Percentiles rank a stretch among this genome's conserved stretches.
phyloP scores from a whole-genome alignment of 345 rosid species.

The Nephelium lappaceum region DNA sequence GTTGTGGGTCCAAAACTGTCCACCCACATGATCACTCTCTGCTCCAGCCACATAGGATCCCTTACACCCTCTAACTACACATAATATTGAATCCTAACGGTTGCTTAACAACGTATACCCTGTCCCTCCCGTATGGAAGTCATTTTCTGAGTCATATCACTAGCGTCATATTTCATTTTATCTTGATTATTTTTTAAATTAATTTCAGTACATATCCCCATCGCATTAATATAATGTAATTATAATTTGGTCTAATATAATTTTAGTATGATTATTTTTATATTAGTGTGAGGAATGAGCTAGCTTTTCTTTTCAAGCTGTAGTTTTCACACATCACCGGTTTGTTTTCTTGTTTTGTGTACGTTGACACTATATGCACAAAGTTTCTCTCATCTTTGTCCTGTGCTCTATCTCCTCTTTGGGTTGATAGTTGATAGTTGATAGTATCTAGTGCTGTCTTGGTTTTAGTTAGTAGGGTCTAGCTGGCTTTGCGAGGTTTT shows the following conservation, averaged over 20 bases:
- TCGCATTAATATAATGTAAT: too few species aligned
- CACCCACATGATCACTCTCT: not conserved
- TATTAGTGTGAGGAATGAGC: not conserved
- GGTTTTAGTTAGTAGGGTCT: too few species aligned
- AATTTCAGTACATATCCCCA: too few species aligned
- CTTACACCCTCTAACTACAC: not conserved
- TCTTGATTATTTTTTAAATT: too few species aligned
- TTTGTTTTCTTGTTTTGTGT: constrained; percentile 14
- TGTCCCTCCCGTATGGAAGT: too few species aligned
- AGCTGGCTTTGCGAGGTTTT: not conserved
- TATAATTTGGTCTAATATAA: too few species aligned
- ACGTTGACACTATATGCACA: not conserved
- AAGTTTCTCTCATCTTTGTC: not conserved
- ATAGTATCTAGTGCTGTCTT: too few species aligned
- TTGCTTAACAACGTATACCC: not conserved
- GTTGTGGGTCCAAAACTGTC: not conserved
- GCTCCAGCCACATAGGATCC: not conserved
- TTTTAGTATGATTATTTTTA: not conserved
- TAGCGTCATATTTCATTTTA: too few species aligned
- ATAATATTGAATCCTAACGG: not conserved
- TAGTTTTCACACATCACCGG: constrained; percentile 11
- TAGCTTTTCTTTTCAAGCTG: not conserved
- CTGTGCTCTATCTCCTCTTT: constrained; percentile 10
- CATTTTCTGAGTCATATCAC: too few species aligned
- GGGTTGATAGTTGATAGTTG: not conserved